Evolutionary conservation across 192 early-diverging fungal genomes (phyloP).

Genomic region (Backusella parvicylindrica): DNA sequence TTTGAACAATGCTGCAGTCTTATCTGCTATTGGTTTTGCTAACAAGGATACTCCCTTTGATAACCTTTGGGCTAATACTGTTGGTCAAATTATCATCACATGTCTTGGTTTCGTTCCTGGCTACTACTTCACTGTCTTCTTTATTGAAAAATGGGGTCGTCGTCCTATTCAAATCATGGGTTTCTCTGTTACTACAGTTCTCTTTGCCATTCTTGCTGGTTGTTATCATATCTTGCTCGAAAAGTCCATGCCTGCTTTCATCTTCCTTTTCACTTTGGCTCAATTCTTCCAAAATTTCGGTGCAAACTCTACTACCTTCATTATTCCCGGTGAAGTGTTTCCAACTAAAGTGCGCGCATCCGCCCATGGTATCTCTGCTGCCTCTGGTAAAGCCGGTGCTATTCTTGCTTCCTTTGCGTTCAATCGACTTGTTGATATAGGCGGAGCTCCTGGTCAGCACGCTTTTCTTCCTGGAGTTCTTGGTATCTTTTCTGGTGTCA

Average conservation of each 20-base stretch:
- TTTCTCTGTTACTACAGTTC: conserved; percentile 66
- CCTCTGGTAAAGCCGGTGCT: conserved; percentile 66
- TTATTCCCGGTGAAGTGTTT: conserved; percentile 70
- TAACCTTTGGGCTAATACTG: conserved; percentile 58
- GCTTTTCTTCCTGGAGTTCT: conserved; percentile 43
- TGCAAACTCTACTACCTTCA: conserved; percentile 76
- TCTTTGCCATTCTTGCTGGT: conserved; percentile 64
- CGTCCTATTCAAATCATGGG: conserved; percentile 83
- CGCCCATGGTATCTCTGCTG: conserved; percentile 78
- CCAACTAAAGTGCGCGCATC: conserved; percentile 70
- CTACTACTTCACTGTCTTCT: conserved; percentile 80
- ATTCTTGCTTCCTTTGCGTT: conserved; percentile 60
- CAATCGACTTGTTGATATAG: conserved; percentile 44
- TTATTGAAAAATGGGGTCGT: conserved; percentile 80
- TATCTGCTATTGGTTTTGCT: conserved; percentile 67
- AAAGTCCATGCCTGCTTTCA: conserved; percentile 39
- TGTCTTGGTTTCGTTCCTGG: conserved; percentile 78
- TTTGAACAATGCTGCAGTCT: conserved; percentile 60
- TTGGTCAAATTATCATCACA: conserved; percentile 87
- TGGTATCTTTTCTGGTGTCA: conserved; percentile 50
- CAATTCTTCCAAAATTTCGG: conserved; percentile 76
- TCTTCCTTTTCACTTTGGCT: conserved; percentile 46
- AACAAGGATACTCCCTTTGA: conserved; percentile 31
- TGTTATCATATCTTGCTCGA: conserved; percentile 58
- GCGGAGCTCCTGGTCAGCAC: conserved; percentile 34